Evolutionary conservation across 108 stramenopile species (phyloP).

Genomic region (Nannochloropsis salina): DNA sequence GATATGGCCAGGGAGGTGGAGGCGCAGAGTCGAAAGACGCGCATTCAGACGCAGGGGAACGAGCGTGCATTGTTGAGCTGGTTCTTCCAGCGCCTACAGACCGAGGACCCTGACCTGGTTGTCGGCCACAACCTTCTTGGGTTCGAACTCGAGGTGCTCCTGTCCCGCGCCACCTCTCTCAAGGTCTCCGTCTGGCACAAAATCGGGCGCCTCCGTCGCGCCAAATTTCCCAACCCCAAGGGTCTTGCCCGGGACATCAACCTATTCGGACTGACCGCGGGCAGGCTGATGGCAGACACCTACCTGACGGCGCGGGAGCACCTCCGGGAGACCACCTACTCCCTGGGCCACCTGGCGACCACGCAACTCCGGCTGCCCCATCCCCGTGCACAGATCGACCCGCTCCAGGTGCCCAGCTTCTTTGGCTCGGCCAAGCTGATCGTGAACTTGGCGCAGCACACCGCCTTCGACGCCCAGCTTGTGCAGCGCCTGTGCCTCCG

Average conservation of each 20-base stretch:
- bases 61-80: slow-evolving; percentile 80
- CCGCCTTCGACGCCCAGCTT: slow-evolving; percentile 79
- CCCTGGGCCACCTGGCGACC: slow-evolving; percentile 67
- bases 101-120: slow-evolving; percentile 92
- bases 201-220: slow-evolving; percentile 78
- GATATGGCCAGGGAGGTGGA: slow-evolving; percentile 15
- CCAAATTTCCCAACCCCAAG: slow-evolving; percentile 58
- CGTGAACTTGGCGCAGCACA: slow-evolving; percentile 75
- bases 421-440: slow-evolving; percentile 62
- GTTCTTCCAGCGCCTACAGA: slow-evolving; percentile 55
- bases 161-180: slow-evolving; percentile 73
- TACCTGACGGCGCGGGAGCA: slow-evolving; percentile 87
- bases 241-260: not conserved
- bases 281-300: slow-evolving; percentile 90
- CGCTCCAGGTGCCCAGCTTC: slow-evolving; percentile 78
- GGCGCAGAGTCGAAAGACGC: slow-evolving; percentile 46
- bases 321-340: slow-evolving; percentile 89
- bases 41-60: slow-evolving; percentile 69
- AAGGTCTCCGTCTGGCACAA: slow-evolving; percentile 88
- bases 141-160: slow-evolving; percentile 91
- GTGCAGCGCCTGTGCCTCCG: slow-evolving; percentile 68
- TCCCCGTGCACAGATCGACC: slow-evolving; percentile 66
- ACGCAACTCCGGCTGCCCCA: slow-evolving; percentile 59
- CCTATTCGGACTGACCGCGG: slow-evolving; percentile 58
- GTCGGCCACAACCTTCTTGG: slow-evolving; percentile 95